Percentiles rank a stretch among this genome's conserved stretches.
phyloP scores from a whole-genome alignment of 2,329 filamentous ascomycete genomes.

The Epichloe sibirici region DNA sequence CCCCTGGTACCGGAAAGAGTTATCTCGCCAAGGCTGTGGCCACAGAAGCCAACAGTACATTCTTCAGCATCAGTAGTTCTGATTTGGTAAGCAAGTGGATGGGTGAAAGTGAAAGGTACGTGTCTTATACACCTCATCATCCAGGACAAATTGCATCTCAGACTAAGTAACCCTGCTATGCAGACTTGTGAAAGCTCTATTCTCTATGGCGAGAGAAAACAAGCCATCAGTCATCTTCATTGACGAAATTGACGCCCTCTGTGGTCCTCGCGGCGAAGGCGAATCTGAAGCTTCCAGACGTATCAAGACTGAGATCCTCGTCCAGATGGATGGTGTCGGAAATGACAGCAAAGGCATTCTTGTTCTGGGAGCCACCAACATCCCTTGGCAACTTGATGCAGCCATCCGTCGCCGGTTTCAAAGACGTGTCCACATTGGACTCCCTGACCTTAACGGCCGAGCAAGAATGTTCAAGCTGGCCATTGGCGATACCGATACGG shows the following conservation, averaged over 20 bases:
- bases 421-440: conserved; percentile 83
- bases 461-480: conserved; percentile 93
- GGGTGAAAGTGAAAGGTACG: conserved; percentile 92
- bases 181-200: conserved; percentile 89
- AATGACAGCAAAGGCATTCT: conserved; percentile 89
- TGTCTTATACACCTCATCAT: background rate
- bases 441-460: conserved; percentile 77
- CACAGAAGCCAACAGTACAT: conserved; percentile 96
- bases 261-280: conserved; percentile 82
- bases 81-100: conserved; percentile 99
- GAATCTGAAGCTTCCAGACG: conserved; percentile 94
- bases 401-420: conserved; percentile 96
- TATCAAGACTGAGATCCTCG: conserved; percentile 96
- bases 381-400: conserved; percentile 95
- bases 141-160: background rate
- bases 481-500: conserved; percentile 85
- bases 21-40: conserved; percentile 96
- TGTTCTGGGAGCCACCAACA: conserved; percentile 93
- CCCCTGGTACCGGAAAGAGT: conserved; percentile 93
- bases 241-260: conserved; percentile 93
- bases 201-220: conserved; percentile 96
- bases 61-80: conserved; percentile 96
- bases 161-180: conserved; percentile 11
- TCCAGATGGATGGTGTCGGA: conserved; percentile 98
- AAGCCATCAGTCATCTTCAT: conserved; percentile 98